phyloP scores from a whole-genome alignment of 768 basidiomycete species.

The Tylopilus balloui region DNA sequence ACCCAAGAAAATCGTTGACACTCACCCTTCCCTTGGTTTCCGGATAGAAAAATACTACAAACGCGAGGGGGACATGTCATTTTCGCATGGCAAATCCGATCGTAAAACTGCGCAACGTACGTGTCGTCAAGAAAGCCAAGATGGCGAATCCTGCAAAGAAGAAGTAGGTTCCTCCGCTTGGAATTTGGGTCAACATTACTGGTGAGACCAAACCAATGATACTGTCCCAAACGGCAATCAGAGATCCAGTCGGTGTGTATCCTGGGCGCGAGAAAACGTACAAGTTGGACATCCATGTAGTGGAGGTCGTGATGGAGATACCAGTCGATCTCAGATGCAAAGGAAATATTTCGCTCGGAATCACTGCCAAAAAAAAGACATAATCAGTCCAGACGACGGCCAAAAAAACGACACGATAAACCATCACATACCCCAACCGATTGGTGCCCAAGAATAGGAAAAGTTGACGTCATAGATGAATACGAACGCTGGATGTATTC shows the following conservation, averaged over 20 bases:
- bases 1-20: neutral
- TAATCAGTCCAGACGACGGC: neutral
- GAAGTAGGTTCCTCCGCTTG: conserved; percentile 26
- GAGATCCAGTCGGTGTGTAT: neutral
- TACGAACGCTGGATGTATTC: conserved; percentile 29
- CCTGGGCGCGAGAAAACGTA: conserved; percentile 4
- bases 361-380: conserved; percentile 24
- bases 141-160: conserved; percentile 26
- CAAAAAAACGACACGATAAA: neutral
- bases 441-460: conserved; percentile 34
- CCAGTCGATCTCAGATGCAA: conserved; percentile 39
- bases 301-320: conserved; percentile 39
- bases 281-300: conserved; percentile 41
- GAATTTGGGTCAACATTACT: conserved; percentile 20
- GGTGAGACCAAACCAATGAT: conserved; percentile 29
- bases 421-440: conserved; percentile 23
- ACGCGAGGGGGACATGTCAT: neutral
- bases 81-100: too few relatives aligned
- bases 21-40: conserved; percentile 33
- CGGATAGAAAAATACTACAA: conserved; percentile 25
- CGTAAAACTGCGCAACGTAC: conserved; percentile 12
- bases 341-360: conserved; percentile 41
- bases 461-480: conserved; percentile 37
- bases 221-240: conserved; percentile 10
- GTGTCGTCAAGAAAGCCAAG: conserved; percentile 27